Base-by-base conservation (phyloP, 2,329 filamentous ascomycete species). In the Apiospora kogelbergensis region DNA sequence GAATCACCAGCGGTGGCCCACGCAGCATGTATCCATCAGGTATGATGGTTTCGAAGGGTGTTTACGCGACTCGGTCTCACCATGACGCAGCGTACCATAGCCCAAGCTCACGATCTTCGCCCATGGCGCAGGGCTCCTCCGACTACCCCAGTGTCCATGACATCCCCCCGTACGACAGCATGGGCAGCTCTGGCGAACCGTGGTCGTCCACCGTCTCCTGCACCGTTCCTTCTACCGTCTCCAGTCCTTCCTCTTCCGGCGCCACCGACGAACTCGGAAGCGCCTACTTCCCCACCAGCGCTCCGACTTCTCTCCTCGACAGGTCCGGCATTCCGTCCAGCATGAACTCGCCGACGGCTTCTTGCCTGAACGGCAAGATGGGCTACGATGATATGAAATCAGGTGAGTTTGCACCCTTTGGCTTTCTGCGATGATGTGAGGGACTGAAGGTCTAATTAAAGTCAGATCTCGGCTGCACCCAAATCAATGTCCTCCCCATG, bases 221-320 rank as follows among this genome's bases (percentile, higher is more conserved):
- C 67, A 80, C 83, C 45, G 77, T 85, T 24, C 78, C 83, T 20
- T 85, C 85, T 65, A 84, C 81, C 65, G 84, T 84, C 13, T 86
- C 85, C 24, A 87, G 85, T 74, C 85, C 85, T 22, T 82, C 84
- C 3, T 86, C 85, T 2, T 85, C 85, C 1, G 81, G 79, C 60
- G 80, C 79, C 66, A 79, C 81, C 65, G 84, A 86, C 65, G 85
- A 87, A 65, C 85, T 84, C 74, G 80, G 77, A 69, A 76, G 74
- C 67, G 76, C 79, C 71, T 87, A 86, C 74, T 84, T 86, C 70
- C 83, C 84, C 10, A 84, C 84, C 30, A 86, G 84, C 71, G 81
- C 84, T 24, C 84, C 84, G 20, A 75, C 81, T 24, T 78, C 80
- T 53, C 81, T 86, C 75, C 76, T 85, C 63, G 80, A 81, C 66